Percentiles rank a stretch among this genome's conserved stretches.
These are phyloP conservation scores for Xylaria sp. DNA, from an alignment of 2,329 filamentous ascomycete genomes.

Conservation along the genomic window DNA sequence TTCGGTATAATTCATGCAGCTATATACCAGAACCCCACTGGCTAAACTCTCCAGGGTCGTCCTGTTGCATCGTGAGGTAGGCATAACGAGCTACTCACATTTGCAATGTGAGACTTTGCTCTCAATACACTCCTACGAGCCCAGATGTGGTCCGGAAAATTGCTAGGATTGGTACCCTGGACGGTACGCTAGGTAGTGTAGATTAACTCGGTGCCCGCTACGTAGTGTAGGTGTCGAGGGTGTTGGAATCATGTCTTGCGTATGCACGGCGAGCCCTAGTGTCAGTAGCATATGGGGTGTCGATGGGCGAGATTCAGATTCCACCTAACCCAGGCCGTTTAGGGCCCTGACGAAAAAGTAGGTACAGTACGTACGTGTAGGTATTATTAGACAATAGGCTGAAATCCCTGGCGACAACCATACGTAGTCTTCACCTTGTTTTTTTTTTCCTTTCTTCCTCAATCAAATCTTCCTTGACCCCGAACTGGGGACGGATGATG, in stretches of 20 bases:
- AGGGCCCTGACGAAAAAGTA: not conserved
- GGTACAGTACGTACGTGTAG: too few species aligned
- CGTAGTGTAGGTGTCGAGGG: not conserved
- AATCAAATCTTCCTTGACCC: slow-evolving; percentile 1
- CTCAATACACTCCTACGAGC: not conserved
- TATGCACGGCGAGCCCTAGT: slow-evolving; percentile 1
- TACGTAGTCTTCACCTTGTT: not conserved
- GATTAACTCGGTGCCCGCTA: not conserved
- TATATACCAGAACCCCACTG: slow-evolving; percentile 6
- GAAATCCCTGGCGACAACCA: slow-evolving; percentile 24
- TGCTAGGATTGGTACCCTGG: slow-evolving; percentile 20
- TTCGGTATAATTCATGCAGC: slow-evolving; percentile 26
- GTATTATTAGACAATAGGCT: slow-evolving; percentile 29
- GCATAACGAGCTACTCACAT: not conserved
- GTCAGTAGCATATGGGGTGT: not conserved
- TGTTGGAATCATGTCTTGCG: slow-evolving; percentile 9
- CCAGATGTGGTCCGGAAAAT: not conserved
- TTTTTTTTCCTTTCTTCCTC: not conserved
- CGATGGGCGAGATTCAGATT: slow-evolving; percentile 19
- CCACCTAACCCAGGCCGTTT: slow-evolving; percentile 13
- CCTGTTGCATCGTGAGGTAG: not conserved
- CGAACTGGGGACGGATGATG: slow-evolving; percentile 1
- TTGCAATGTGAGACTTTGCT: not conserved
- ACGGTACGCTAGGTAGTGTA: not conserved
- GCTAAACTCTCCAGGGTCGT: not conserved